Percentiles rank a stretch among this genome's conserved stretches.
Conservation (phyloP, 257 asterid genomes). For the Salvia rosmarinus region DNA sequence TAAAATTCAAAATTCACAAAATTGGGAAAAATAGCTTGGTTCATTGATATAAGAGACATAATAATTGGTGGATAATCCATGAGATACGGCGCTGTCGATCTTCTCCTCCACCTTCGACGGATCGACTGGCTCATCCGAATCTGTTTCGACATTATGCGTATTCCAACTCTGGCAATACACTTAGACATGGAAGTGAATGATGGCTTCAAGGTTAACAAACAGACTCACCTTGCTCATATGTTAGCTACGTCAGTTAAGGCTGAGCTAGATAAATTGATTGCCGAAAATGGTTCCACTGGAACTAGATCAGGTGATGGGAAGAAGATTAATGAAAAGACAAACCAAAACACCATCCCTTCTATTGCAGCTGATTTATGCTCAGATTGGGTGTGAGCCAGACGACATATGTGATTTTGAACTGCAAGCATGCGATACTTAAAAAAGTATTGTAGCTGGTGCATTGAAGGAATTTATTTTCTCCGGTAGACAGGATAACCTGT, state of each 20-base stretch:
- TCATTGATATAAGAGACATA: no score
- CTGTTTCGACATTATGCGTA: conserved; percentile 91
- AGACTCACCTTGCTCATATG: conserved; percentile 83
- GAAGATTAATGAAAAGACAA: conserved; percentile 42
- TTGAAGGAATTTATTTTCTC: conserved; percentile 90
- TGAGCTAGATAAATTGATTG: conserved; percentile 68
- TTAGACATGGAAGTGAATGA: conserved; percentile 89
- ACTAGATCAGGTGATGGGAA: conserved; percentile 45
- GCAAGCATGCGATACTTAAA: conserved; percentile 95
- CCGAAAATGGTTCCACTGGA: conserved; percentile 51
- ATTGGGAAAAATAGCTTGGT: no score
- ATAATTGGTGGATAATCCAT: no score
- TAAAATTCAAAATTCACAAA: no score
- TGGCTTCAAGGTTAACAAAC: conserved; percentile 86
- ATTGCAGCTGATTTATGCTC: conserved; percentile 71
- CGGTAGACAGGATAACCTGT: conserved; percentile 92
- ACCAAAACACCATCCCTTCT: conserved; percentile 81
- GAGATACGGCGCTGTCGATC: no score
- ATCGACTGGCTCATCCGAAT: no score
- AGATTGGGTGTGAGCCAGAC: conserved; percentile 77
- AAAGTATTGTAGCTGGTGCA: conserved; percentile 87
- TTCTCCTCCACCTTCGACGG: no score
- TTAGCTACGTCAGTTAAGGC: conserved; percentile 95
- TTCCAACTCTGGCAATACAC: conserved; percentile 95
- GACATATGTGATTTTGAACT: conserved; percentile 92